Conservation (phyloP, 73 alveolate genomes). For the Diophrys sp. region DNA sequence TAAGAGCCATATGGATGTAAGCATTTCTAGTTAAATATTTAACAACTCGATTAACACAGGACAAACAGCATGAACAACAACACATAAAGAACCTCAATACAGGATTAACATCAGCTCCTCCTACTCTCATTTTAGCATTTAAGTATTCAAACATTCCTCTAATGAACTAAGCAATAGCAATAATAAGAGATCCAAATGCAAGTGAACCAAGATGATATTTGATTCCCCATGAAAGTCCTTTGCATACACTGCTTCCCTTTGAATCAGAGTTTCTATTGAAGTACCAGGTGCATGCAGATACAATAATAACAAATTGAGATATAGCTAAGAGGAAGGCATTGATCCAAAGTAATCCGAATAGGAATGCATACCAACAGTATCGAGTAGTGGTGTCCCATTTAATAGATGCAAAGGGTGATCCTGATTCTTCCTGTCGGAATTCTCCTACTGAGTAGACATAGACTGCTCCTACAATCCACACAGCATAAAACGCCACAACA, state of each 20-base stretch:
- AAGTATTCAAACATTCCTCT: conserved; percentile 79
- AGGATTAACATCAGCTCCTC: conserved; percentile 59
- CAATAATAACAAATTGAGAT: conserved; percentile 88
- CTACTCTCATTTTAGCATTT: conserved; percentile 57
- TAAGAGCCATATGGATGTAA: conserved; percentile 87
- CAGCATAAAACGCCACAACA: conserved; percentile 67
- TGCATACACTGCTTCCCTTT: conserved; percentile 68
- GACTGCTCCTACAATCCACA: conserved; percentile 87
- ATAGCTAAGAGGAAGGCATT: conserved; percentile 86
- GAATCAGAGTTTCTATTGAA: conserved; percentile 85
- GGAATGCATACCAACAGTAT: conserved; percentile 78
- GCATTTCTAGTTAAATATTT: conserved; percentile 94
- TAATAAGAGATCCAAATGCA: conserved; percentile 92
- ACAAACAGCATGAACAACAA: conserved; percentile 80
- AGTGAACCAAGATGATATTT: conserved; percentile 94
- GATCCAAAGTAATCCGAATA: conserved; percentile 90
- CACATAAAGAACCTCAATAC: conserved; percentile 69
- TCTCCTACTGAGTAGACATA: conserved; percentile 88
- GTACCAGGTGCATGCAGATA: conserved; percentile 93
- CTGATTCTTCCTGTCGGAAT: conserved; percentile 54
- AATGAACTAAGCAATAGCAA: conserved; percentile 89
- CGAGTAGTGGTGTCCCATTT: conserved; percentile 89
- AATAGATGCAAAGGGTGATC: conserved; percentile 76
- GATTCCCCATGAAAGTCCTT: conserved; percentile 81
- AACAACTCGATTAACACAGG: conserved; percentile 83